Percentiles rank a stretch among this genome's conserved stretches.
These are phyloP conservation scores for Edaphochlamys debaryana DNA, from an alignment of 139 green algal species.

Conservation along the genomic window DNA sequence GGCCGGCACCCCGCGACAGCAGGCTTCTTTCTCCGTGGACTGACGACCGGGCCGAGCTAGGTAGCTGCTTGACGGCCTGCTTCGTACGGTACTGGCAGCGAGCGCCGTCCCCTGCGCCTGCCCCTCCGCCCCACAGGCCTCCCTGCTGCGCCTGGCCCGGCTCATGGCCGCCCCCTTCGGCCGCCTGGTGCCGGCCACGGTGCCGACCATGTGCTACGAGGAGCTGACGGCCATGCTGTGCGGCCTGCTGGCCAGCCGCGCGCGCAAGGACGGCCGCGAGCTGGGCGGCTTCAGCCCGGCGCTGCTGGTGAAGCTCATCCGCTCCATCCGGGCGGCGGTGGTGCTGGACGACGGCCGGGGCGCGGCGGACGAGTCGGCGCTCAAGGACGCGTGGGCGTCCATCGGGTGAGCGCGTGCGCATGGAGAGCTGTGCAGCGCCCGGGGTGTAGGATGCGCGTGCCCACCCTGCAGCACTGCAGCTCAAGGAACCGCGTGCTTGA, in stretches of 20 bases:
- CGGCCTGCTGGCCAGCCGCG: slow-evolving; percentile 10
- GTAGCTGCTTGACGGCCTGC: too few species aligned
- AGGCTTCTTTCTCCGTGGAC: too few species aligned
- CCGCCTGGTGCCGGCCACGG: not conserved
- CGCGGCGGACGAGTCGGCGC: not conserved
- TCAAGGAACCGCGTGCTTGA: too few species aligned
- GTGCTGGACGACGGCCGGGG: slow-evolving; percentile 37
- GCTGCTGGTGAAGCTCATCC: slow-evolving; percentile 43
- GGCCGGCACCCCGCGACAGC: not conserved
- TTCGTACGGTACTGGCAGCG: too few species aligned
- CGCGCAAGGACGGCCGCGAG: too few species aligned
- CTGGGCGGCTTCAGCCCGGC: not conserved
- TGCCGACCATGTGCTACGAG: slow-evolving; percentile 36
- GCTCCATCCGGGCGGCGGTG: slow-evolving; percentile 13
- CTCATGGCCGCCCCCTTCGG: slow-evolving; percentile 18
- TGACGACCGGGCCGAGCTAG: too few species aligned
- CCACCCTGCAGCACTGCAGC: too few species aligned
- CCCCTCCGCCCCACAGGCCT: not conserved
- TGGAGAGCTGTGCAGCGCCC: too few species aligned
- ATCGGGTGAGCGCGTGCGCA: slow-evolving; percentile 21
- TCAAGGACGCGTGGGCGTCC: slow-evolving; percentile 7
- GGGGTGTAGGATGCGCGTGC: too few species aligned
- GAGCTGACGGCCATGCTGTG: slow-evolving; percentile 11
- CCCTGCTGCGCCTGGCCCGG: slow-evolving; percentile 24
- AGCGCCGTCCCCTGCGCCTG: too few species aligned